Evolutionary conservation across 2,329 filamentous ascomycete species (phyloP), one percentile per base, ranked within the genome.

Genomic region (Trichoderma afroharzianum): DNA sequence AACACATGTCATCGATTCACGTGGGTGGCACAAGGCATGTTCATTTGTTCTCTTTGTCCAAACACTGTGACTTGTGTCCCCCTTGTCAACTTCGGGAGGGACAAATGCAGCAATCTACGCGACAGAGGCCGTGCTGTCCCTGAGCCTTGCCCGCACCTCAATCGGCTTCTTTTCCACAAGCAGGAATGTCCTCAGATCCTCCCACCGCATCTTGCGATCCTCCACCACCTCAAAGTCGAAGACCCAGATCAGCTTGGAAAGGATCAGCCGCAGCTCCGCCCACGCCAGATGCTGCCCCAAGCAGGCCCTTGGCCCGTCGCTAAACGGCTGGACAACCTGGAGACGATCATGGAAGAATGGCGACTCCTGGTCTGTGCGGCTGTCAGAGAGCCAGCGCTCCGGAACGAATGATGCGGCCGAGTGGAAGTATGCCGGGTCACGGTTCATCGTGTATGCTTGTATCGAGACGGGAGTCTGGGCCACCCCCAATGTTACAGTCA

Each of bases 401-500:
- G 70, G 70, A n/a, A 57, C 14, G 32, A 72, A 72, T n/a, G 63
- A 69, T 30, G 50, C 50, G n/a, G 70, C n/a, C 21, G 50, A 7
- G 58, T 62, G 32, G 43, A 69, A 72, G 36, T 63, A 14, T 0
- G 28, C 30, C 9, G 70, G 70, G 28, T 63, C 63, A 24, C 64
- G 70, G 64, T 69, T 39, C 39, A 72, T 63, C 9, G 64, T 21
- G 12, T 69, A 69, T 39, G 53, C 69, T 32, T 71, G 69, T 50
- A 67, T 67, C 18, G 69, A 59, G 8, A 71, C 69, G 15, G 69
- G 39, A 28, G 69, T 71, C 69, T 71, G 15, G 82, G 33, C 82
- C 39, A n/a, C 15, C 39, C 32, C 83, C 80, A 85, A 33, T 86
- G 84, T 58, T 81, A 80, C 1, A 30, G 86, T 78, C 1, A 63